Base-by-base conservation (phyloP, 371 early-diverging fungal species). In the Paraphysoderma sedebokerense region DNA sequence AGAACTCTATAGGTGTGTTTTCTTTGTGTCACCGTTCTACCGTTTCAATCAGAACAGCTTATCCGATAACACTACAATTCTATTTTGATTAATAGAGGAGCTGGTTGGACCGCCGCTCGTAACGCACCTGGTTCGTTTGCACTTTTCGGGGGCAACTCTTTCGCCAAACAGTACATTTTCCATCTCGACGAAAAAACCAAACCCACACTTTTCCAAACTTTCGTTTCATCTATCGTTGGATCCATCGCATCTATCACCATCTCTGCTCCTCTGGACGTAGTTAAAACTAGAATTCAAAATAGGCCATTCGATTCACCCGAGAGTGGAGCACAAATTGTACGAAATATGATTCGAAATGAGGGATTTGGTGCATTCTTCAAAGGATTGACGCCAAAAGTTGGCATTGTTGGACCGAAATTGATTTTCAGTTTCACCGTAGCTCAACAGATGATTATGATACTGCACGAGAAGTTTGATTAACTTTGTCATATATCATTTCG, bases 71-170 rank as follows among this genome's bases (percentile, higher is more conserved):
- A 30, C 35, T 5, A 11, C 30, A 36, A n/a, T n/a, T 11, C 39
- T 5, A 13, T 3, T 27, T 17, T 28, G n/a, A 5, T 5, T 19
- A 17, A 2, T 30, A 77, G 86, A 52, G 97, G 97, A 42, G 92
- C 91, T 40, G 76, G 85, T 36, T 96, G 97, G 97, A 96, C 97
- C n/a, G 87, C 90, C 38, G 85, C 89, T 40, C 83, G 97, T 52
- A 96, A 96, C 57, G 95, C 97, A 0, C 95, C 95, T 27, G 97
- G 97, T 29, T 90, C 90, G 17, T 96, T 96, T 62, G 93, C 97
- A 23, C 71, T 96, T 52, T 88, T 96, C 61, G 97, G 97, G 55
- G 95, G 88, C 12, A 85, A 89, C 31, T 92, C 95, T 4, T 64
- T 89, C 48, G 85, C 87, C 39, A 96, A 96, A 76, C 92, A 92